A percentile compares a stretch with the other conserved stretches of the same genome.
These are phyloP conservation scores for Aspergillus hancockii DNA, from an alignment of 495 filamentous ascomycete species.

Conservation along the genomic window DNA sequence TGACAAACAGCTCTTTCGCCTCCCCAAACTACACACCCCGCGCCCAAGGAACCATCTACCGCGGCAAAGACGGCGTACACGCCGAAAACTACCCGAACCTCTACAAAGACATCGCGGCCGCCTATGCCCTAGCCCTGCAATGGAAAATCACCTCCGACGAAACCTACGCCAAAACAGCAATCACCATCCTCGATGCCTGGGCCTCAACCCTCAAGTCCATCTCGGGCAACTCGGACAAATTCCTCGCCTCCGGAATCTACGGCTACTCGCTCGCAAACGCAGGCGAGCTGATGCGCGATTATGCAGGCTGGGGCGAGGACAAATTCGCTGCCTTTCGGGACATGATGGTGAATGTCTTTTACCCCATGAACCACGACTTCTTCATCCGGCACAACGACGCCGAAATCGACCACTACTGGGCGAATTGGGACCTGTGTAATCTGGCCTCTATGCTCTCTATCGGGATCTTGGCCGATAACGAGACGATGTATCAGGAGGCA, in stretches of 20 bases:
- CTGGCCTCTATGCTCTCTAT: constrained; percentile 39
- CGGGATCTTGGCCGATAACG: constrained; percentile 42
- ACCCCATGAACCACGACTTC: constrained; percentile 36
- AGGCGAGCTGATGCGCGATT: constrained; percentile 43
- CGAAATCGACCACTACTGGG: constrained; percentile 39
- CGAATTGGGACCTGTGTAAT: constrained; percentile 51
- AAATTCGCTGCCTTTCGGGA: constrained; percentile 22
- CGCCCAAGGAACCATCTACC: constrained; percentile 29
- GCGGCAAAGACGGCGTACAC: constrained; percentile 27
- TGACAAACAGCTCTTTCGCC: constrained; percentile 28
- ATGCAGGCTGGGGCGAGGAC: constrained; percentile 29
- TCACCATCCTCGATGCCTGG: constrained; percentile 43
- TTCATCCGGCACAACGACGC: constrained; percentile 32
- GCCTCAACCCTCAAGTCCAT: constrained; percentile 34
- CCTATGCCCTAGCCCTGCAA: constrained; percentile 38
- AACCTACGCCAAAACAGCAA: constrained; percentile 34
- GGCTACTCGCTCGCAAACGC: constrained; percentile 50
- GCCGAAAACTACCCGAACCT: constrained; percentile 39
- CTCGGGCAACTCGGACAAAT: constrained; percentile 36
- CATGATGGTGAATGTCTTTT: constrained; percentile 38
- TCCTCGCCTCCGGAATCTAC: constrained; percentile 45
- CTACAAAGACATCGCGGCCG: constrained; percentile 41
- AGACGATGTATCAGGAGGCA: constrained; percentile 37
- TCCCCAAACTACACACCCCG: constrained; percentile 25
- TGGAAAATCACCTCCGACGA: constrained; percentile 40